phyloP scores from a whole-genome alignment of 2,329 filamentous ascomycete genomes.

The Fusarium pseudoanthophilum region DNA sequence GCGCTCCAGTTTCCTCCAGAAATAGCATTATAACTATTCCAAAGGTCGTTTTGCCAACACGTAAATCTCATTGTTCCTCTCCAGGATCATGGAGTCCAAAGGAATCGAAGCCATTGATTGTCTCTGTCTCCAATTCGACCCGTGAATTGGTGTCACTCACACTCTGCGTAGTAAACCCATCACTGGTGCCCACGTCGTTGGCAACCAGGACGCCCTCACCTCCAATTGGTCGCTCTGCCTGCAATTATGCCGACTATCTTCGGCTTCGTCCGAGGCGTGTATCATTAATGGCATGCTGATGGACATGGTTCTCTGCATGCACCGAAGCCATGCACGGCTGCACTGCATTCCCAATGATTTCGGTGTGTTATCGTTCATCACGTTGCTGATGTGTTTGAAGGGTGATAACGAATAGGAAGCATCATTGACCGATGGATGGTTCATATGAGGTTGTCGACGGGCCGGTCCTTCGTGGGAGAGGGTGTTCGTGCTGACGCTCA shows the following conservation, averaged over 20 bases:
- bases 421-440: background rate
- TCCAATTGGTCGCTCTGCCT: slow-evolving; percentile 14
- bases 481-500: slow-evolving; percentile 23
- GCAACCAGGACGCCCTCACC: slow-evolving; percentile 1
- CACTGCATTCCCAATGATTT: slow-evolving; percentile 30
- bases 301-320: slow-evolving; percentile 13
- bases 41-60: background rate
- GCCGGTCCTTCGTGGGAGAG: background rate
- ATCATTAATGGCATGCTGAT: background rate
- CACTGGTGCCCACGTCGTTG: slow-evolving; percentile 8
- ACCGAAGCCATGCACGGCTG: slow-evolving; percentile 13
- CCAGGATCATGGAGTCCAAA: background rate
- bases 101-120: background rate
- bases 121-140: background rate
- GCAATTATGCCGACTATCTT: background rate
- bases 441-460: slow-evolving; percentile 12
- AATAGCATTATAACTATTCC: background rate
- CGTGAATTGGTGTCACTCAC: slow-evolving; percentile 8
- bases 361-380: slow-evolving; percentile 27
- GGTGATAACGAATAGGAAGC: slow-evolving; percentile 3
- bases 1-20: background rate
- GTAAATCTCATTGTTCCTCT: background rate
- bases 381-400: slow-evolving; percentile 8
- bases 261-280: slow-evolving; percentile 28
- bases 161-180: slow-evolving; percentile 1